phyloP scores from a whole-genome alignment of 176 grass and related monocot genomes.

The Otatea glauca region DNA sequence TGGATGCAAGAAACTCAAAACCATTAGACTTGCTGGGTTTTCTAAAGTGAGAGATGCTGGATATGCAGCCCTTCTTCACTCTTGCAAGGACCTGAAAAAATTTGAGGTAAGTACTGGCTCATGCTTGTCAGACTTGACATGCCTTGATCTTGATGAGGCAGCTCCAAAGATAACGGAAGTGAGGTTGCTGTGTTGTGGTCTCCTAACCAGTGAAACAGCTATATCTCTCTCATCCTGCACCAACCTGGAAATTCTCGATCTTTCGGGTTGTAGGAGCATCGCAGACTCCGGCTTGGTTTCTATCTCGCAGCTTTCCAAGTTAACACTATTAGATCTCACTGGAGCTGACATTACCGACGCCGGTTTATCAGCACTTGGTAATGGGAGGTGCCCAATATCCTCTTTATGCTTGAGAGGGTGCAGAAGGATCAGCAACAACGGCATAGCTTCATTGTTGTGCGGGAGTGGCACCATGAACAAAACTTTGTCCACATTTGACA shows the following conservation, averaged over 20 bases:
- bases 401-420: slow-evolving; percentile 81
- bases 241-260: slow-evolving; percentile 77
- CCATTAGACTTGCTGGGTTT: slow-evolving; percentile 84
- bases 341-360: slow-evolving; percentile 85
- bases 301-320: slow-evolving; percentile 70
- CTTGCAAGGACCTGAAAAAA: slow-evolving; percentile 78
- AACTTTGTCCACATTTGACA: slow-evolving; percentile 64
- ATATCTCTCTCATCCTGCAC: slow-evolving; percentile 80
- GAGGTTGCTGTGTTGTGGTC: slow-evolving; percentile 76
- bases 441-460: slow-evolving; percentile 64
- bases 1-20: slow-evolving; percentile 86
- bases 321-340: slow-evolving; percentile 76
- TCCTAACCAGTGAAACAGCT: slow-evolving; percentile 81
- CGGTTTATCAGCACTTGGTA: slow-evolving; percentile 74
- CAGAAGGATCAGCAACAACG: slow-evolving; percentile 80
- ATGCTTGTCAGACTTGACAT: slow-evolving; percentile 85
- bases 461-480: slow-evolving; percentile 65
- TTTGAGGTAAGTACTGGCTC: slow-evolving; percentile 75
- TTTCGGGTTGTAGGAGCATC: slow-evolving; percentile 83
- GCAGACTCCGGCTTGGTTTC: slow-evolving; percentile 77
- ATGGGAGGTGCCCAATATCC: slow-evolving; percentile 63
- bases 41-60: slow-evolving; percentile 95
- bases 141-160: slow-evolving; percentile 77
- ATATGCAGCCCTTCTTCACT: slow-evolving; percentile 80
- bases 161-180: slow-evolving; percentile 72